Base-by-base conservation (phyloP, 805 yeast species). In the Spathaspora boniae region DNA sequence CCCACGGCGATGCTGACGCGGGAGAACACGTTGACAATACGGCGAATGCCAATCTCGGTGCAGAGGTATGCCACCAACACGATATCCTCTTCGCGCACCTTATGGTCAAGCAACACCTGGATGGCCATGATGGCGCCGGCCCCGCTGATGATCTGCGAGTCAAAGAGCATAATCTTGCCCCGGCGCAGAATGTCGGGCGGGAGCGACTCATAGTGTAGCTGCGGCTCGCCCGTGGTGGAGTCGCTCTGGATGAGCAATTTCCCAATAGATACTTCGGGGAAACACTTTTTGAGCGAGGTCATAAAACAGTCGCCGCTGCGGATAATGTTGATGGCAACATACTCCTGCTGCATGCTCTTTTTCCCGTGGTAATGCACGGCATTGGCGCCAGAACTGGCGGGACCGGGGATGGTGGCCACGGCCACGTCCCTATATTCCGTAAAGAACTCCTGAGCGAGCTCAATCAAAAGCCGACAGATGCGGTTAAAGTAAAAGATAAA, bases 111-210 rank as follows among this genome's bases (percentile, higher is more conserved):
- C 32, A 91, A 62, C 3, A 91, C 88, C 48, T 87, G 93, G 29
- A 86, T 76, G 0, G 97, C 95, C 98, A 91, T 93, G 28, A 87
- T 83, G 2, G 89, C 81, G 0, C 95, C 95, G 0, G 96, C 95
- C 2, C 98, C 98, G 20, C 95, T 80, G 21, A 86, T 81, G 32
- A 87, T 70, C 54, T 91, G 96, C 0, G 95, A 86, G 53, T 91
- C 97, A 51, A 86, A 76, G 32, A 91, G 59, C 6, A 91, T 59
- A 1, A 86, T 77, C 41, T 73, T 76, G 2, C 16, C 9, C 23
- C 63, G 56, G 9, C 6, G 7, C 9, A 4, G 11, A 4, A 35
- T 42, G 7, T 50, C 49, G 16, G 6, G 7, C 0, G 97, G 96
- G 25, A 91, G 59, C 16, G 77, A 73, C 44, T 83, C 82, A n/a